A percentile compares a stretch with the other conserved stretches of the same genome.
Conservation (phyloP, 805 yeast genomes). For the Barnettozyma pratensis region DNA sequence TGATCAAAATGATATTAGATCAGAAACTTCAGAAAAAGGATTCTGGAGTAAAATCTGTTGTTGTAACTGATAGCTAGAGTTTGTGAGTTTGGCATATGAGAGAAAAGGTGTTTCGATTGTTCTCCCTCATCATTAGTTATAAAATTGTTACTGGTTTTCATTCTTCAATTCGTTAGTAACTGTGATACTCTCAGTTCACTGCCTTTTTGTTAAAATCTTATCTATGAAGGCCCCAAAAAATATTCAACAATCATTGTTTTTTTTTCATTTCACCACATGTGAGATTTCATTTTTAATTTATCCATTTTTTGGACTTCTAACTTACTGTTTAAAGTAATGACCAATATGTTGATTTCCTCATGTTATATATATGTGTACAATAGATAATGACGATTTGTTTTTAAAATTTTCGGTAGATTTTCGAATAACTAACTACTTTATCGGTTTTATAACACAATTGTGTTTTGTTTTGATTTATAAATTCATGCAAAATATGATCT, state of each 20-base stretch:
- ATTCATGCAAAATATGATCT: slow-evolving; percentile 1
- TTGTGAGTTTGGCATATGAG: neutral
- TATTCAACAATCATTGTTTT: no score
- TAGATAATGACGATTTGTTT: neutral
- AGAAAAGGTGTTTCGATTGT: neutral
- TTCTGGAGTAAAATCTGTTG: slow-evolving; percentile 25
- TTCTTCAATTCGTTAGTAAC: neutral
- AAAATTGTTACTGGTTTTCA: neutral
- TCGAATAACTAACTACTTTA: no score
- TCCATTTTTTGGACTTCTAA: no score
- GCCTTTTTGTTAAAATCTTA: neutral
- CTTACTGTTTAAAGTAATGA: no score
- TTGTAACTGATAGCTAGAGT: slow-evolving; percentile 13
- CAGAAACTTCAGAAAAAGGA: slow-evolving; percentile 20
- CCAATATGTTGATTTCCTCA: neutral
- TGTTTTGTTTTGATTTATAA: neutral
- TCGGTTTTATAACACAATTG: no score
- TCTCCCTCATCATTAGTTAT: neutral
- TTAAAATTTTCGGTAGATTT: no score
- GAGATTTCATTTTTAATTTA: no score
- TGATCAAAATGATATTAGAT: slow-evolving; percentile 20
- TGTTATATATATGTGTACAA: neutral
- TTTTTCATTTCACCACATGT: no score
- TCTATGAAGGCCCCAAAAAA: no score
- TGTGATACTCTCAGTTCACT: neutral